These are phyloP conservation scores for Aspergillus haitiensis DNA, from an alignment of 495 filamentous ascomycete species.

Conservation along the genomic window DNA sequence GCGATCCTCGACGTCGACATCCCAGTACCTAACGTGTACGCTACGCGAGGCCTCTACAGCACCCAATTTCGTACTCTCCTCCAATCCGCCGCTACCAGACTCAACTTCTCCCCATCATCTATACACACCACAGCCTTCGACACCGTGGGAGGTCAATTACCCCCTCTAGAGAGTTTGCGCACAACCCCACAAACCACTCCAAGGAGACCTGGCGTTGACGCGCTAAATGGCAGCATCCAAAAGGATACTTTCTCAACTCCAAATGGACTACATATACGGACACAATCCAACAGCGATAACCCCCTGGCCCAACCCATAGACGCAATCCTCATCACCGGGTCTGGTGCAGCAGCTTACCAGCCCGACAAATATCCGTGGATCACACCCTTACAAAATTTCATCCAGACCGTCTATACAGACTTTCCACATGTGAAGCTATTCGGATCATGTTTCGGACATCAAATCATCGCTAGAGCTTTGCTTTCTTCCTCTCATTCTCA, in stretches of 20 bases:
- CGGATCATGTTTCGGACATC: conserved; percentile 53
- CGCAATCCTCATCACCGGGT: conserved; percentile 45
- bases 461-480: conserved; percentile 44
- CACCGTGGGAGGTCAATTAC: conserved; percentile 35
- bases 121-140: conserved; percentile 44
- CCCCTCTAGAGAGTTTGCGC: conserved; percentile 32
- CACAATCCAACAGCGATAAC: conserved; percentile 6
- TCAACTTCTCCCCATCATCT: conserved; percentile 24
- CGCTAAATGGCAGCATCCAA: too few species aligned
- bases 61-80: conserved; percentile 41
- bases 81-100: conserved; percentile 33
- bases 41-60: conserved; percentile 38
- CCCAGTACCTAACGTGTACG: conserved; percentile 39
- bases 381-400: conserved; percentile 27
- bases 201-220: background rate
- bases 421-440: conserved; percentile 49
- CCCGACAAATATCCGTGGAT: conserved; percentile 36
- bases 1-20: conserved; percentile 45
- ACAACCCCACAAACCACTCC: conserved; percentile 12
- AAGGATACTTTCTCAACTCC: too few species aligned
- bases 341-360: conserved; percentile 38
- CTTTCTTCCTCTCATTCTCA: conserved; percentile 24
- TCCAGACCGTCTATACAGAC: conserved; percentile 35
- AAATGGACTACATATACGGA: background rate
- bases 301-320: conserved; percentile 31